Conservation (phyloP, 2,329 filamentous ascomycete genomes). For the Colletotrichum neosansevieriae region DNA sequence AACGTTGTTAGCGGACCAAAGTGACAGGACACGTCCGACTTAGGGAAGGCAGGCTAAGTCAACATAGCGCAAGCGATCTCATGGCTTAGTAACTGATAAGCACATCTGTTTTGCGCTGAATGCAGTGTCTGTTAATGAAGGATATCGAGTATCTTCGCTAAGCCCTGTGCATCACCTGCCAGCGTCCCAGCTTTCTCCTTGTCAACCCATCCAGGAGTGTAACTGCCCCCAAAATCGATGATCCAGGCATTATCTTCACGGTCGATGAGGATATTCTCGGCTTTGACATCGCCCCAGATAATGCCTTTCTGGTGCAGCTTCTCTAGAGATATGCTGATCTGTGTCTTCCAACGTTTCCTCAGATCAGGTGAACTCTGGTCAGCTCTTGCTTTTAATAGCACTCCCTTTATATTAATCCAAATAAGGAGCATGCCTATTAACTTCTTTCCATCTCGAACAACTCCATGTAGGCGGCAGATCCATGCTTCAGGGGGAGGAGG, state of each 20-base stretch:
- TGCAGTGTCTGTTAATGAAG: not conserved
- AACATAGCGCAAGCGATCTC: too few species aligned
- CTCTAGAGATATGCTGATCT: constrained; percentile 40
- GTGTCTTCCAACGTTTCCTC: constrained; percentile 40
- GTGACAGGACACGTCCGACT: too few species aligned
- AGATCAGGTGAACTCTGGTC: constrained; percentile 22
- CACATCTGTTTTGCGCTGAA: not conserved
- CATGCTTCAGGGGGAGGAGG: constrained; percentile 32
- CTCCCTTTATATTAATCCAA: constrained; percentile 17
- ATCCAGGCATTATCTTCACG: constrained; percentile 46
- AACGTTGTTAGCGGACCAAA: too few species aligned
- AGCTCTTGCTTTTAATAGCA: constrained; percentile 14
- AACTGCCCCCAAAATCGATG: constrained; percentile 49
- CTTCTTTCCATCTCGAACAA: constrained; percentile 32
- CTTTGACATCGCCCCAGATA: constrained; percentile 49
- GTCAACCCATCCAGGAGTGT: constrained; percentile 48
- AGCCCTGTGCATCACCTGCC: constrained; percentile 44
- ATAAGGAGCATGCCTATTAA: constrained; percentile 11
- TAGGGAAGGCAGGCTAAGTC: too few species aligned
- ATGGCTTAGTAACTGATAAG: too few species aligned
- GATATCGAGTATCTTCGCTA: constrained; percentile 37
- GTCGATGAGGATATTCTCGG: constrained; percentile 48
- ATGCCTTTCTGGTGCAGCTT: constrained; percentile 42
- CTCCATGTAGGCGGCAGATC: constrained; percentile 42
- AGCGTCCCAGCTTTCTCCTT: constrained; percentile 43